A percentile compares a stretch with the other conserved stretches of the same genome.
Evolutionary conservation across 225 moss, liverwort and hornwort species (phyloP).

Genomic region (Pleurozium schreberi): DNA sequence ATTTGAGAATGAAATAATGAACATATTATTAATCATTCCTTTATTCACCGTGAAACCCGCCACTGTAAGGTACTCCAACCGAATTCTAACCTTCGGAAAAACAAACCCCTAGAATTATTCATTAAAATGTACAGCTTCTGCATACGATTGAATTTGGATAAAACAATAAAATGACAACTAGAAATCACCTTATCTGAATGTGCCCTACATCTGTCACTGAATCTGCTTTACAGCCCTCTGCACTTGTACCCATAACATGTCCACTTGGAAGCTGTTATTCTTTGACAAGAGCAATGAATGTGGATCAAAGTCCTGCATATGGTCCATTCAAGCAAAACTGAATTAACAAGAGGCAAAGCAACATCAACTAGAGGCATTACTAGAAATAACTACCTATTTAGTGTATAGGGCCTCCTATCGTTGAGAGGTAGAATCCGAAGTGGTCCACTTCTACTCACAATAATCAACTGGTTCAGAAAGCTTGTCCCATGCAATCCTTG

Average conservation of each 20-base stretch:
- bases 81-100: neutral
- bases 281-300: neutral
- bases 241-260: neutral
- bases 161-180: neutral
- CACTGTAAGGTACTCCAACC: neutral
- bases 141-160: neutral
- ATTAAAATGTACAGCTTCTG: neutral
- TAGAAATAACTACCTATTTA: neutral
- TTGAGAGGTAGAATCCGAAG: neutral
- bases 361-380: neutral
- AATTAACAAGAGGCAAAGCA: neutral
- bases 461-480: neutral
- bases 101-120: neutral
- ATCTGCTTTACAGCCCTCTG: neutral
- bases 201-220: neutral
- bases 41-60: neutral
- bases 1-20: neutral
- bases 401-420: neutral
- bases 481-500: neutral
- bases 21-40: neutral
- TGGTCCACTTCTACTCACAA: neutral
- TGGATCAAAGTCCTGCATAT: neutral
- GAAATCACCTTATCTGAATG: neutral
- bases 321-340: neutral
- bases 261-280: neutral